Conservation (phyloP, 75 land plant species). For the Gnetum montanum region DNA sequence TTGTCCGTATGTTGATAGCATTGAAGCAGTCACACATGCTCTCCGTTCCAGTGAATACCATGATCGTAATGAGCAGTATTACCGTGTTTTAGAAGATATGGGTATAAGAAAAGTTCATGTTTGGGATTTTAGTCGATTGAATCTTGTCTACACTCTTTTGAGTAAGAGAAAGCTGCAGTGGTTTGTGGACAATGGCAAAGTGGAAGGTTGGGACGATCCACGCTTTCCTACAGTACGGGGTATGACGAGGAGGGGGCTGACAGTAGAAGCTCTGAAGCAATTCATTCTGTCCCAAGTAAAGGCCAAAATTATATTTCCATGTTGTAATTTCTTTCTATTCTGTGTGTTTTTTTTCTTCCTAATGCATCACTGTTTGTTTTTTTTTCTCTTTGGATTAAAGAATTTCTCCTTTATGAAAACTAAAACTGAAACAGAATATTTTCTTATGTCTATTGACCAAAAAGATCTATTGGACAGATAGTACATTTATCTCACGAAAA, state of each 20-base stretch:
- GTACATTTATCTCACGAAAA: too few relatives aligned
- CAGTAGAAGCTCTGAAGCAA: constrained; percentile 78
- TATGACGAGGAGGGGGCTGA: constrained; percentile 69
- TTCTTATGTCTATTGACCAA: too few relatives aligned
- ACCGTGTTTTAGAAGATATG: constrained; percentile 74
- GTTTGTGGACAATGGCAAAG: constrained; percentile 91
- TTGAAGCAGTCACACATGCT: constrained; percentile 93
- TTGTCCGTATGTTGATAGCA: constrained; percentile 88
- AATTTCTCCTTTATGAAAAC: too few relatives aligned
- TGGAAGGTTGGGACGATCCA: constrained; percentile 98
- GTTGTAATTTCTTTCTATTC: neutral
- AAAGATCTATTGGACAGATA: too few relatives aligned
- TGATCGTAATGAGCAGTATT: constrained; percentile 88
- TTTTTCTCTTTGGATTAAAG: too few relatives aligned
- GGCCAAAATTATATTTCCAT: neutral
- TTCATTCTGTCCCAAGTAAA: constrained; percentile 86
- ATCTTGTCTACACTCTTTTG: constrained; percentile 86
- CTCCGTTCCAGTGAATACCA: constrained; percentile 90
- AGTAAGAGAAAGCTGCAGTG: constrained; percentile 94
- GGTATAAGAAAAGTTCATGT: constrained; percentile 64
- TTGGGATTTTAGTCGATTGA: constrained; percentile 90
- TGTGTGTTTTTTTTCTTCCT: neutral
- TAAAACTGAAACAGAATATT: too few relatives aligned
- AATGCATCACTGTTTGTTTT: neutral
- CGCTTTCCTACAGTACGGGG: constrained; percentile 95